Percentiles rank a stretch among this genome's conserved stretches.
These are phyloP conservation scores for Kodamaea arcana DNA, from an alignment of 1,139 yeast species.

Conservation along the genomic window DNA sequence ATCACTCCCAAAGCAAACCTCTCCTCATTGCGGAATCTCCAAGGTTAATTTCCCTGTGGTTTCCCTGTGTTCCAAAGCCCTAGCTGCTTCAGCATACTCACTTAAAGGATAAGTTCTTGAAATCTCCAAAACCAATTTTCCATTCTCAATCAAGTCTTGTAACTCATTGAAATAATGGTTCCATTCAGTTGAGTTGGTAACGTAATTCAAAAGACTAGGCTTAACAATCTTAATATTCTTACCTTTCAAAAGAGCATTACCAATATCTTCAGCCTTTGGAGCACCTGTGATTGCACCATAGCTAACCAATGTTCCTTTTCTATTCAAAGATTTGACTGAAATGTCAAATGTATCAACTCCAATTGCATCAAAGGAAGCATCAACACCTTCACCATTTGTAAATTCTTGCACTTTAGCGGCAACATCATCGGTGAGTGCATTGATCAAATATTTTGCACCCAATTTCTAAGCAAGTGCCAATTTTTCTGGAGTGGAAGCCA, in stretches of 20 bases:
- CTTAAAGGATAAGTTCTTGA: slow-evolving; percentile 55
- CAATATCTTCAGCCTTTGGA: slow-evolving; percentile 60
- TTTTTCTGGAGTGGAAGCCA: slow-evolving; percentile 73
- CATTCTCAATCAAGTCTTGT: slow-evolving; percentile 40
- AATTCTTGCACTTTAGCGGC: slow-evolving; percentile 56
- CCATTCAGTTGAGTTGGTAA: slow-evolving; percentile 55
- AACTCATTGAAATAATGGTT: slow-evolving; percentile 47
- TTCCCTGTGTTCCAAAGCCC: slow-evolving; percentile 63
- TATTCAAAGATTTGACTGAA: slow-evolving; percentile 57
- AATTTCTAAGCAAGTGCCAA: slow-evolving; percentile 52
- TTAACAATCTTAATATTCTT: slow-evolving; percentile 63
- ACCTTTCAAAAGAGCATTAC: slow-evolving; percentile 37
- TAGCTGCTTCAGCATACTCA: slow-evolving; percentile 62
- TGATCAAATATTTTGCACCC: slow-evolving; percentile 75
- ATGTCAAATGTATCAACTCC: slow-evolving; percentile 75
- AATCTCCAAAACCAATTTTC: slow-evolving; percentile 49
- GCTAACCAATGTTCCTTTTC: slow-evolving; percentile 71
- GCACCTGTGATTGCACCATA: slow-evolving; percentile 88
- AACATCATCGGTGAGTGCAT: slow-evolving; percentile 55
- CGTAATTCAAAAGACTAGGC: slow-evolving; percentile 55
- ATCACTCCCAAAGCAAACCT: too few species aligned
- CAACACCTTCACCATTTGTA: slow-evolving; percentile 70
- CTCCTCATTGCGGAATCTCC: slow-evolving; percentile 26
- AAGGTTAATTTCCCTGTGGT: slow-evolving; percentile 77
- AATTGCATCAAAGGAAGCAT: slow-evolving; percentile 72